phyloP scores from a whole-genome alignment of 2,329 filamentous ascomycete species.

The Hypoxylon rubiginosum region DNA sequence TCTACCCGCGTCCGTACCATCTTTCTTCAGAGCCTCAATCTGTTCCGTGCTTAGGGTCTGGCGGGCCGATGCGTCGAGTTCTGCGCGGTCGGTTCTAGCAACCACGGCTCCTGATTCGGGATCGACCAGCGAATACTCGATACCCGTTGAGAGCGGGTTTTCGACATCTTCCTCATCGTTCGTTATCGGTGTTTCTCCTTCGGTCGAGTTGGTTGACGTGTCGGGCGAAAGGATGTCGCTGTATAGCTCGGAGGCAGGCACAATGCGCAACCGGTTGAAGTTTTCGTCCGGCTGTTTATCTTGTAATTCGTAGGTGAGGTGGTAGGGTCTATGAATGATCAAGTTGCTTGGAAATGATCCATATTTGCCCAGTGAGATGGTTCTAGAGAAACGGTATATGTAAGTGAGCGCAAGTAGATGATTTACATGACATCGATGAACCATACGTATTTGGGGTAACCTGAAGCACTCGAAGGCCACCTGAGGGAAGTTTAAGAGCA shows the following conservation, averaged over 20 bases:
- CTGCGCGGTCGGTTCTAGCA: conserved; percentile 69
- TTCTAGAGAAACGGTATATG: conserved; percentile 64
- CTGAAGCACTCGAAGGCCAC: conserved; percentile 69
- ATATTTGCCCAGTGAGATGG: conserved; percentile 91
- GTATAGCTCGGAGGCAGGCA: conserved; percentile 85
- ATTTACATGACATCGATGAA: conserved; percentile 21
- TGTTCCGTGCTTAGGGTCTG: conserved; percentile 84
- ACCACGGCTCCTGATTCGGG: conserved; percentile 63
- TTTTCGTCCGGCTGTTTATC: conserved; percentile 75
- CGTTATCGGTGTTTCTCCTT: conserved; percentile 55
- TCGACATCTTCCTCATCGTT: conserved; percentile 55
- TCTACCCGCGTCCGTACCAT: conserved; percentile 82
- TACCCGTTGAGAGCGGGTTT: conserved; percentile 59
- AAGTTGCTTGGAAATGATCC: conserved; percentile 91
- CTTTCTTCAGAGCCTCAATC: conserved; percentile 79
- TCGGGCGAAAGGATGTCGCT: conserved; percentile 76
- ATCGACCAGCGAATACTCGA: conserved; percentile 62
- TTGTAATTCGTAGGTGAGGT: conserved; percentile 90
- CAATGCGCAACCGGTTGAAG: conserved; percentile 80
- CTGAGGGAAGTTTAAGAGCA: conserved; percentile 70
- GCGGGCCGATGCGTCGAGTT: conserved; percentile 72
- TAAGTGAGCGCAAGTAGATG: conserved; percentile 26
- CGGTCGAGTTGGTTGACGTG: conserved; percentile 46
- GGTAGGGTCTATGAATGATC: conserved; percentile 89
- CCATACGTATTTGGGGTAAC: conserved; percentile 72